Conservation (phyloP, 2,329 filamentous ascomycete species). For the Talaromyces sp. region DNA sequence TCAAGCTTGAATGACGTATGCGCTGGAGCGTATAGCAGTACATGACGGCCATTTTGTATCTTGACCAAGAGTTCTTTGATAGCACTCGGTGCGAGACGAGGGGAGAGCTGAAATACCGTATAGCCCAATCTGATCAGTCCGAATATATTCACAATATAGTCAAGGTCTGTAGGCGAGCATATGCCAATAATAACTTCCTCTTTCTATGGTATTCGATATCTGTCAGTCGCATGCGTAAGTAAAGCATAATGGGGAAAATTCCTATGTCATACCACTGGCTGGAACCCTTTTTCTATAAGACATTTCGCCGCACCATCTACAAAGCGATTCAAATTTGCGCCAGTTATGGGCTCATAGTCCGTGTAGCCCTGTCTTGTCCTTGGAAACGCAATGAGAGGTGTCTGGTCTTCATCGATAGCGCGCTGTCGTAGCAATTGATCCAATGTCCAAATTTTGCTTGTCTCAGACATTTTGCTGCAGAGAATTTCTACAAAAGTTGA, state of each 20-base stretch:
- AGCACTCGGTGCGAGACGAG: slow-evolving; percentile 4
- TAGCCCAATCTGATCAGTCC: slow-evolving; percentile 7
- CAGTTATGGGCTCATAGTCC: slow-evolving; percentile 2
- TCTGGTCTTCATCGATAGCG: slow-evolving; percentile 10
- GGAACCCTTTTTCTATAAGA: slow-evolving; percentile 5
- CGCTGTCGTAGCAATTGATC: slow-evolving; percentile 9
- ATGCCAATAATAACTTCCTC: slow-evolving; percentile 8
- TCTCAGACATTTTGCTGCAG: slow-evolving; percentile 6
- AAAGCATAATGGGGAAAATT: neutral
- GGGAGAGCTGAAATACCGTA: slow-evolving; percentile 8
- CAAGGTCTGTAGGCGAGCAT: slow-evolving; percentile 6
- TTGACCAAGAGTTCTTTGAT: slow-evolving; percentile 4
- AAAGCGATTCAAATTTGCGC: slow-evolving; percentile 4
- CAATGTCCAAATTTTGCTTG: slow-evolving; percentile 6
- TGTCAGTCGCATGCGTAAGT: neutral
- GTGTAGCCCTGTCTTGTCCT: slow-evolving; percentile 3
- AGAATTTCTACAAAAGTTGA: slow-evolving; percentile 5
- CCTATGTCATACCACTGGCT: slow-evolving; percentile 3
- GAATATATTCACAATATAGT: slow-evolving; percentile 10
- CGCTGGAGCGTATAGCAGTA: slow-evolving; percentile 5
- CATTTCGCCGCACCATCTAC: slow-evolving; percentile 9
- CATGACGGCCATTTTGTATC: slow-evolving; percentile 3
- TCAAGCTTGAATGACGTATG: slow-evolving; percentile 8
- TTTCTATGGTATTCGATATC: neutral
- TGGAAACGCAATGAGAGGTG: slow-evolving; percentile 8